These are phyloP conservation scores for Triticum turgidum DNA, from an alignment of 176 grass and related monocot genomes.

Conservation along the genomic window DNA sequence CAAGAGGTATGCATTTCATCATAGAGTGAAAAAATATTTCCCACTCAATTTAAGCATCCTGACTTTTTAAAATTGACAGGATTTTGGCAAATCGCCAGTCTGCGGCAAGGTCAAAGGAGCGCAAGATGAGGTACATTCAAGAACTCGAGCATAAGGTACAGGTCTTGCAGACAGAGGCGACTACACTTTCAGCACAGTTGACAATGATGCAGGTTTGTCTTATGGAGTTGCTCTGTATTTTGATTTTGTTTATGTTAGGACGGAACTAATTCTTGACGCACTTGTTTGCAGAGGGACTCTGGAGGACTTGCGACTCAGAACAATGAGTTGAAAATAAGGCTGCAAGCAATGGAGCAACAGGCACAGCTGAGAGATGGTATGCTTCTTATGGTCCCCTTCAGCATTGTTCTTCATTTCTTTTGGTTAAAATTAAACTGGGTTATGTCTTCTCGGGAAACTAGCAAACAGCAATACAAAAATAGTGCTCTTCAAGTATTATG, in stretches of 20 bases:
- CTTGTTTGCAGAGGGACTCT: conserved; percentile 80
- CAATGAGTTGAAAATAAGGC: conserved; percentile 86
- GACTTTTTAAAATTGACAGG: conserved; percentile 28
- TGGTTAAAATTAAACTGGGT: not conserved
- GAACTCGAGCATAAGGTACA: conserved; percentile 93
- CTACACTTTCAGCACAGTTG: conserved; percentile 86
- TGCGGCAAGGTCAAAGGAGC: conserved; percentile 90
- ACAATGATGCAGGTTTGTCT: conserved; percentile 86
- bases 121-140: conserved; percentile 95
- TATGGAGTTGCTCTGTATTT: conserved; percentile 20
- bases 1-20: conserved; percentile 70
- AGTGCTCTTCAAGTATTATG: not conserved
- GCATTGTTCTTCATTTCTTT: not conserved
- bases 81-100: conserved; percentile 91
- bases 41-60: not conserved
- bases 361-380: conserved; percentile 96
- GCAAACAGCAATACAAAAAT: not conserved
- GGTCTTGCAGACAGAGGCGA: conserved; percentile 90
- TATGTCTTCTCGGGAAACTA: not conserved
- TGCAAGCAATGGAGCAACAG: conserved; percentile 96
- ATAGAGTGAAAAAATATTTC: not conserved
- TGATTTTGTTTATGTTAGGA: not conserved
- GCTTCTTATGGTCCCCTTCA: conserved; percentile 3
- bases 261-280: not conserved
- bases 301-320: conserved; percentile 78